Percentiles rank a stretch among this genome's conserved stretches.
Evolutionary conservation across 23 red algal genomes (phyloP).

Genomic region (Gracilaria vermiculophylla): DNA sequence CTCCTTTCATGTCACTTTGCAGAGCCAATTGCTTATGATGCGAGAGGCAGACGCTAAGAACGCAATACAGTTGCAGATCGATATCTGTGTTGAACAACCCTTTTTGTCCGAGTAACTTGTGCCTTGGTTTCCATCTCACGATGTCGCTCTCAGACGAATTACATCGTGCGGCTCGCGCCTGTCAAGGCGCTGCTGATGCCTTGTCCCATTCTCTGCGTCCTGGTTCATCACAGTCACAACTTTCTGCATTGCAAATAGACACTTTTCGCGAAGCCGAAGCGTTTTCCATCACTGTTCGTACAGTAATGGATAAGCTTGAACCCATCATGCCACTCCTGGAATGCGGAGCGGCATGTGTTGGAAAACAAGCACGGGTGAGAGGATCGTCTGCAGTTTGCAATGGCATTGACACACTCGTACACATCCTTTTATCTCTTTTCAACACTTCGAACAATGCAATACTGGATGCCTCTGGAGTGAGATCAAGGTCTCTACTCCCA

Average conservation of each 20-base stretch:
- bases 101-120: no score
- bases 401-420: conserved; percentile 76
- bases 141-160: conserved; percentile 7
- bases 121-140: background rate
- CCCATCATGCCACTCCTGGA: conserved; percentile 26
- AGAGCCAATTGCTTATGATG: background rate
- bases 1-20: background rate
- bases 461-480: conserved; percentile 16
- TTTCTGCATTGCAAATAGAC: conserved; percentile 11
- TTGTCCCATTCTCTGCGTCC: conserved; percentile 42
- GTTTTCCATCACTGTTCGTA: conserved; percentile 44
- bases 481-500: conserved; percentile 24
- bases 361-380: conserved; percentile 6
- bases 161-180: conserved; percentile 26
- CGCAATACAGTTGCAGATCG: background rate
- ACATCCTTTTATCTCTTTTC: conserved; percentile 70
- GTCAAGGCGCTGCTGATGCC: conserved; percentile 38
- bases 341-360: conserved; percentile 27
- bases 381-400: conserved; percentile 33
- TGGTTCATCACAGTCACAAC: background rate
- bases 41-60: background rate
- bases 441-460: conserved; percentile 36
- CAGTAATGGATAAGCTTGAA: conserved; percentile 37
- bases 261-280: conserved; percentile 68
- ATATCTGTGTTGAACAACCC: background rate